Conservation (phyloP, 106 monocot genomes). For the Acorus calamus region DNA sequence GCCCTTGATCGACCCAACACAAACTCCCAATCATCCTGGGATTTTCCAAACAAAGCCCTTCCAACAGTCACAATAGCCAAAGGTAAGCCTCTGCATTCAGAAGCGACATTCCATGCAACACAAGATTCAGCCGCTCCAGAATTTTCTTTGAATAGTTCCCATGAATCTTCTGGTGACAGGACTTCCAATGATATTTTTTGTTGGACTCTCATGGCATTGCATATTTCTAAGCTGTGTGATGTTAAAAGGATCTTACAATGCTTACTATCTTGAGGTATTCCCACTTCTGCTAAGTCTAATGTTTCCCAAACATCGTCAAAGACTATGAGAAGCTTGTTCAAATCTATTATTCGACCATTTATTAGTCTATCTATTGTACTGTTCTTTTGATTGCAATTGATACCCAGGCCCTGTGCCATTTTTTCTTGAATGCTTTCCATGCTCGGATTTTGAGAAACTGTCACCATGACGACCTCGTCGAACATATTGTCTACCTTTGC, state of each 20-base stretch:
- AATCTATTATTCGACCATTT: slow-evolving; percentile 14
- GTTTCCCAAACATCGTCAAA: slow-evolving; percentile 24
- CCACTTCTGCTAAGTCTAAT: slow-evolving; percentile 11
- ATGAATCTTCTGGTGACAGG: slow-evolving; percentile 17
- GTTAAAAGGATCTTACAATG: slow-evolving; percentile 18
- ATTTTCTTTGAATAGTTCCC: slow-evolving; percentile 22
- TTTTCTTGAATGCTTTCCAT: slow-evolving; percentile 6
- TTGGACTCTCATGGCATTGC: slow-evolving; percentile 8
- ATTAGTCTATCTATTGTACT: slow-evolving; percentile 1
- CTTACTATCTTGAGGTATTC: slow-evolving; percentile 14
- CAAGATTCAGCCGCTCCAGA: slow-evolving; percentile 8
- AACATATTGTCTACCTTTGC: slow-evolving; percentile 11
- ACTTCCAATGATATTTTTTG: slow-evolving; percentile 8
- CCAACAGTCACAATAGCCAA: slow-evolving; percentile 25
- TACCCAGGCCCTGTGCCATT: slow-evolving; percentile 16
- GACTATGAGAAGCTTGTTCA: slow-evolving; percentile 25
- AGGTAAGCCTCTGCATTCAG: slow-evolving; percentile 16
- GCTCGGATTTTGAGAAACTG: slow-evolving; percentile 23
- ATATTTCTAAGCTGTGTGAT: slow-evolving; percentile 5
- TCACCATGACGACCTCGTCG: slow-evolving; percentile 14
- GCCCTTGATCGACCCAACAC: slow-evolving; percentile 7
- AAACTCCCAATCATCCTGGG: slow-evolving; percentile 8
- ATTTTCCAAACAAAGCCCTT: slow-evolving; percentile 6
- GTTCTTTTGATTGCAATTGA: neutral
- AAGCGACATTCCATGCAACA: slow-evolving; percentile 7